Base-by-base conservation (phyloP, 768 basidiomycete species). In the Saitozyma sp. region DNA sequence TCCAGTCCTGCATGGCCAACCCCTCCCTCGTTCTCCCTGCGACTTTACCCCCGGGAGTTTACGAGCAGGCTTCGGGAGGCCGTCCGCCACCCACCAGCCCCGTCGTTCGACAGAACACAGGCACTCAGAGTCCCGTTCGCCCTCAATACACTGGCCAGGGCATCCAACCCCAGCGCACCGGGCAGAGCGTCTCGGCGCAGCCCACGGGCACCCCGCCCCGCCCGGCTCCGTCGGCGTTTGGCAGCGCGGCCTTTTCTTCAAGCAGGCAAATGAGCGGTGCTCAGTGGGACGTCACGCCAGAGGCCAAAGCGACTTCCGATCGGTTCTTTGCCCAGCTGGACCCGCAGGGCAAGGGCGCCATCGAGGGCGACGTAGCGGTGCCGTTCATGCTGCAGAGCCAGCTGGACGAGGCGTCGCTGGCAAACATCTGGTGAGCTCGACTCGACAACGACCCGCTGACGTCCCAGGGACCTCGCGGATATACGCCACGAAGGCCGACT, bases 321-420 rank as follows among this genome's bases (percentile, higher is more conserved):
- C 81, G 80, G 10, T 88, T 87, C 80, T 99, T 97, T 75, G 86
- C 89, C 61, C 82, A 82, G n/a, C 83, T 98, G 45, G 96, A 99
- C 77, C 78, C 84, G 14, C 83, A 85, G 65, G 86, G 84, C 67
- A 84, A 81, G 62, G 93, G 92, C 0, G 90, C 83, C 73, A 89
- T 98, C 17, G 92, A 94, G 74, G 93, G 93, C 8, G 92, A 95
- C 62, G 86, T 91, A 41, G 96, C 92, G 8, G 96, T 96, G 6
- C 92, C 91, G 3, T 98, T 98, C 80, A 89, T 99, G 88, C 77
- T 95, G 62, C 88, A 92, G 79, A 94, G 92, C 40, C 87, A 89
- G 51, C 81, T 99, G 51, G 84, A 87, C 1, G 89, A 90, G 63
- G 88, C 88, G 37, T 84, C 85, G 29, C 84, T 99, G n/a, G 96